Percentiles rank a stretch among this genome's conserved stretches.
Evolutionary conservation across 805 yeast species (phyloP).

Genomic region (Barnettozyma vustinii): DNA sequence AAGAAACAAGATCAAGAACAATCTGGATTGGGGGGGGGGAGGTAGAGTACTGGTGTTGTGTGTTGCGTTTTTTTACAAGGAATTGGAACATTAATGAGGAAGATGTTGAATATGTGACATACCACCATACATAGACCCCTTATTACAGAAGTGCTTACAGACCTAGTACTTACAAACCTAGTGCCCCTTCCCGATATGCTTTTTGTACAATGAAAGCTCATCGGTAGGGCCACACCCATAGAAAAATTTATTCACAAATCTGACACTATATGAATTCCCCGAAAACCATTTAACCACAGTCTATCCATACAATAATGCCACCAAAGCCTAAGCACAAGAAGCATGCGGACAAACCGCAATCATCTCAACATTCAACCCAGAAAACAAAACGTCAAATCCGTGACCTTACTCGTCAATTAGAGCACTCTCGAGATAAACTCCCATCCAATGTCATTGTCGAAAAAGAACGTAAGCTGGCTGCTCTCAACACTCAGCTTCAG

Average conservation of each 20-base stretch:
- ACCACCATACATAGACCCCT: too few relatives aligned
- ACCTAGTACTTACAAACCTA: not conserved
- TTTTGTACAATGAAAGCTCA: not conserved
- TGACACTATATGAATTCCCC: too few relatives aligned
- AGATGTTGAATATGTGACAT: too few relatives aligned
- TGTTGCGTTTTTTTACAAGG: too few relatives aligned
- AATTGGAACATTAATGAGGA: too few relatives aligned
- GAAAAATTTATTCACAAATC: not conserved
- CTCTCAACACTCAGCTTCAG: conserved; percentile 53
- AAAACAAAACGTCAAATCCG: conserved; percentile 81
- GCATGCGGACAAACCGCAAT: not conserved
- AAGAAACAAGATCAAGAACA: not conserved
- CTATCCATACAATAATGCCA: not conserved
- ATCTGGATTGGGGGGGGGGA: too few relatives aligned
- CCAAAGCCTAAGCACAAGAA: not conserved
- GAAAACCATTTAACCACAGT: too few relatives aligned
- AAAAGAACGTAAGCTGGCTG: conserved; percentile 71
- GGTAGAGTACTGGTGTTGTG: too few relatives aligned
- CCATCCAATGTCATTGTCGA: conserved; percentile 62
- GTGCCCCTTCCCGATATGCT: too few relatives aligned
- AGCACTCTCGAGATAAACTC: conserved; percentile 45
- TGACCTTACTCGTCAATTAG: conserved; percentile 70
- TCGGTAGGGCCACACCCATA: not conserved
- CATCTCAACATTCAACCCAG: conserved; percentile 22
- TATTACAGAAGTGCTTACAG: not conserved